These are phyloP conservation scores for Calocera viscosa DNA, from an alignment of 768 basidiomycete species.

Conservation along the genomic window DNA sequence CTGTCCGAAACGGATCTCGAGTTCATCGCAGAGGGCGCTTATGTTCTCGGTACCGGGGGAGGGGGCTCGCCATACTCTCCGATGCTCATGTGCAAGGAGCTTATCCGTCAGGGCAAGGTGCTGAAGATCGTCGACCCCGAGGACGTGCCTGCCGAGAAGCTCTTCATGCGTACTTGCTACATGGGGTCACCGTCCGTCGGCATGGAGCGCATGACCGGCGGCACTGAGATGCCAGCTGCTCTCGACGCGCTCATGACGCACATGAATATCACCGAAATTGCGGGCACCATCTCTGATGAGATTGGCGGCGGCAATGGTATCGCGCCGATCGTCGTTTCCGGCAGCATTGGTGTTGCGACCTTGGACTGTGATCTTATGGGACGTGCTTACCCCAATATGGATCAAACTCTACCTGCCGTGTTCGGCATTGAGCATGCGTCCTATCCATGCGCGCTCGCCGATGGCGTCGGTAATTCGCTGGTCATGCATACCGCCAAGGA, in stretches of 20 bases:
- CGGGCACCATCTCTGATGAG: conserved; percentile 24
- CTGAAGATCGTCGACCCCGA: conserved; percentile 38
- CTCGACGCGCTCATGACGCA: conserved; percentile 19
- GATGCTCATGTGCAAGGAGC: conserved; percentile 38
- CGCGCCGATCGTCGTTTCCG: conserved; percentile 21
- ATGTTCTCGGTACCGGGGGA: conserved; percentile 50
- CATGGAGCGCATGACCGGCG: conserved; percentile 14
- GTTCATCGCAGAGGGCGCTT: conserved; percentile 53
- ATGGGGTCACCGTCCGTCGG: conserved; percentile 26
- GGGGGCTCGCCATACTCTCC: conserved; percentile 46
- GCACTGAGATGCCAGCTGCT: conserved; percentile 16
- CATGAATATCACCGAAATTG: conserved; percentile 18
- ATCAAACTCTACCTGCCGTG: conserved; percentile 15
- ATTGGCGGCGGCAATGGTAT: conserved; percentile 36
- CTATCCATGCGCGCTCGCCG: conserved; percentile 30
- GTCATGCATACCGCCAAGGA: conserved; percentile 37
- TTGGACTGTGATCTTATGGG: conserved; percentile 36
- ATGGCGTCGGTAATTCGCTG: conserved; percentile 29
- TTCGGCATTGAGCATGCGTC: not conserved
- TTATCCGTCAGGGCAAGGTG: conserved; percentile 38
- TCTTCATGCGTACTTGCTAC: conserved; percentile 32
- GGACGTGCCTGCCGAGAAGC: conserved; percentile 33
- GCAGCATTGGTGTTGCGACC: conserved; percentile 16
- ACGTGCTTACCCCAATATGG: conserved; percentile 28
- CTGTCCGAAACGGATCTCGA: conserved; percentile 38